Conservation (phyloP, 176 grass and related monocot genomes). For the bread wheat (Triticum aestivum) region IWGSC_CS_RefSeq_v2.1 NC_057801.1:594420696-594421195, state of each 20-base stretch:
- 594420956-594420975: background rate
- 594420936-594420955: background rate
- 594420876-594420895: background rate
- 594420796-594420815: background rate
- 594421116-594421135: background rate
- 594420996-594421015: background rate
- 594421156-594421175: background rate
- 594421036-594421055: background rate
- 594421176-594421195: background rate
- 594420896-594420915: background rate
- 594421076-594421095: too few species aligned
- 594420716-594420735: background rate
- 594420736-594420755: background rate
- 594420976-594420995: background rate
- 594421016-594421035: background rate
- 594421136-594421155: background rate
- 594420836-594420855: background rate
- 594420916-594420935: background rate
- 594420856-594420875: background rate
- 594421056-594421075: background rate
- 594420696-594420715: background rate
- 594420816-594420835: background rate
- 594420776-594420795: background rate
- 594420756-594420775: background rate
- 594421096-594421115: background rate